Base-by-base conservation (phyloP, 768 basidiomycete species). In the Rhodotorula taiwanensis region DNA sequence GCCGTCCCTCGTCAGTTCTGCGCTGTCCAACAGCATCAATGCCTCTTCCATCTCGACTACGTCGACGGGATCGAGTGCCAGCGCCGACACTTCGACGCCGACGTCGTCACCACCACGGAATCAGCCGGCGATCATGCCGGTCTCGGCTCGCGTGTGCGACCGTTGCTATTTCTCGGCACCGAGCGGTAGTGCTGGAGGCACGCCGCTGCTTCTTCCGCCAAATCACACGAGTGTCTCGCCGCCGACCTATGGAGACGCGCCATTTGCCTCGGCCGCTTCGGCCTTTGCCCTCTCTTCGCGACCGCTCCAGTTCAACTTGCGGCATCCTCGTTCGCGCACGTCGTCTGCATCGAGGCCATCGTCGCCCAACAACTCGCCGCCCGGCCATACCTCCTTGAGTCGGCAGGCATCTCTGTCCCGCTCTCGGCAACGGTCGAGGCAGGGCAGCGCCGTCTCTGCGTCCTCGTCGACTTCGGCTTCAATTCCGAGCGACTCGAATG, bases 131-230 rank as follows among this genome's bases (percentile, higher is more conserved):
- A 31, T 18, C 54, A 59, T 34, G 64, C 58, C 67, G 28, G 31
- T 60, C 18, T 44, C 54, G 0, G 67, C 62, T 0, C 62, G 67
- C 39, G 67, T 68, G 6, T 68, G 67, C 41, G 67, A 68, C 52
- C 49, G 62, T 16, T 68, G 67, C 55, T 68, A 53, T 51, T 68
- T 68, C 48, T 53, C 52, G 3, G 65, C 51, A 2, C 66, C 62
- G 3, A 36, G 58, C 27, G 45, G 51, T 6, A 3, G n/a, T 9
- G 34, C 23, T 7, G 23, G 28, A 1, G 5, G 23, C 21, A 18
- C 30, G 16, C 62, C 62, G 2, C 58, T 62, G 50, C 62, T 57
- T 49, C 55, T 55, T 4, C 58, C 62, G 31, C 62, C 55, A 39
- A 39, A 39, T 16, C 9, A 39, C 16, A 39, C 36, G 36, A 39